Evolutionary conservation across 306 rosid species (phyloP).

Genomic region (Begonia masoniana): DNA sequence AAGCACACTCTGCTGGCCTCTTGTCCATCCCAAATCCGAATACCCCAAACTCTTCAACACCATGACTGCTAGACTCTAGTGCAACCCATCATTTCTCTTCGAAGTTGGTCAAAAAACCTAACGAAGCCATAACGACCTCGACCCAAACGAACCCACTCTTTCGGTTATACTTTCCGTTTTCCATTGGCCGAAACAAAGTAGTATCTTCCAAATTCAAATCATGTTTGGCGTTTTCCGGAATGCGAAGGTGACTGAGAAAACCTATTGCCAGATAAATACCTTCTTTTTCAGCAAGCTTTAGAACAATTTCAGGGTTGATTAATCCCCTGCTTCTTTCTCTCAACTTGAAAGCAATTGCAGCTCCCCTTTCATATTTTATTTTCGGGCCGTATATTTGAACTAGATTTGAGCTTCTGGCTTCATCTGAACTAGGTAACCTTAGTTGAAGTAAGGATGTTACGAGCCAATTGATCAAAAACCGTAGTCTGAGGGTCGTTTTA

Average conservation of each 20-base stretch:
- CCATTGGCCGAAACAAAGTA: constrained; percentile 42
- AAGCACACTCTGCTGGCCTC: too few relatives aligned
- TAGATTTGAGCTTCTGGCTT: constrained; percentile 34
- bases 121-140: constrained; percentile 82
- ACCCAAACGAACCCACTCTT: constrained; percentile 55
- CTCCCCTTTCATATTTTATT: constrained; percentile 93
- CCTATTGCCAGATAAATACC: constrained; percentile 86
- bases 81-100: too few relatives aligned
- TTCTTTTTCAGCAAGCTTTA: constrained; percentile 87
- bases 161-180: too few relatives aligned
- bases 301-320: constrained; percentile 79
- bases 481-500: constrained; percentile 74
- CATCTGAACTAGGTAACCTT: constrained; percentile 44
- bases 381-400: constrained; percentile 90
- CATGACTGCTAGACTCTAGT: too few relatives aligned
- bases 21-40: too few relatives aligned
- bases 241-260: constrained; percentile 65
- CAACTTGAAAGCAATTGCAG: constrained; percentile 92
- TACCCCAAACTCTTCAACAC: too few relatives aligned
- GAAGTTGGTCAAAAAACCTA: constrained; percentile 72
- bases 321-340: constrained; percentile 55
- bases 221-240: constrained; percentile 45
- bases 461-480: constrained; percentile 90
- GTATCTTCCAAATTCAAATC: constrained; percentile 24
- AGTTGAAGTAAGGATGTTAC: constrained; percentile 79